phyloP scores from a whole-genome alignment of 371 early-diverging fungal genomes.

The Lichtheimia corymbifera region DNA sequence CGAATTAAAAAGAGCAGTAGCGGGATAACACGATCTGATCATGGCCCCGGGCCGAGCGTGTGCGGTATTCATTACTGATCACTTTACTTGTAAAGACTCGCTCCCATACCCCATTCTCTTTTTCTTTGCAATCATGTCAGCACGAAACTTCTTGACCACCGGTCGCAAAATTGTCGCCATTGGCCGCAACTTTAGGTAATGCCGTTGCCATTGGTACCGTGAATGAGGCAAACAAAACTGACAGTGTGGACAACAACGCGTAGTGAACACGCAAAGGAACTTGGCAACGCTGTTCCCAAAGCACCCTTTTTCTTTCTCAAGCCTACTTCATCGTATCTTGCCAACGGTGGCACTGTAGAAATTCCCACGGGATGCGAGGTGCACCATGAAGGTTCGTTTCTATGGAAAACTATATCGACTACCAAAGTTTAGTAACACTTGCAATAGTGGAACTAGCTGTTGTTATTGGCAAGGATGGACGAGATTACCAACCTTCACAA shows the following conservation, averaged over 20 bases:
- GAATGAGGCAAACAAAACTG: not conserved
- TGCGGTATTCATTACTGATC: too few relatives aligned
- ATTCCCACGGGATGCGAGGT: constrained; percentile 80
- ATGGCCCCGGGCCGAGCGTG: too few relatives aligned
- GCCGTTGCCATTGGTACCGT: not conserved
- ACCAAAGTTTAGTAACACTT: not conserved
- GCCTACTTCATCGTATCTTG: constrained; percentile 86
- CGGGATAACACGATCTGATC: too few relatives aligned
- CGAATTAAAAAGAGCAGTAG: too few relatives aligned
- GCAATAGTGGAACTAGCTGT: constrained; percentile 85
- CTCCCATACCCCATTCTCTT: not conserved
- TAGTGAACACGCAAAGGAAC: constrained; percentile 90
- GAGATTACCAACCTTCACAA: constrained; percentile 67
- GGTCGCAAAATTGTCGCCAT: constrained; percentile 92
- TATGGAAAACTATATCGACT: not conserved
- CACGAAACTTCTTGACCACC: constrained; percentile 56
- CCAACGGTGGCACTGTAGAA: constrained; percentile 73
- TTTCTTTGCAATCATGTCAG: constrained; percentile 31
- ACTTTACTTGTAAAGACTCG: too few relatives aligned
- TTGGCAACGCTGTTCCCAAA: constrained; percentile 88
- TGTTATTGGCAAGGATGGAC: constrained; percentile 84
- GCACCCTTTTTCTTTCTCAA: constrained; percentile 93
- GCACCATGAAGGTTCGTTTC: constrained; percentile 80
- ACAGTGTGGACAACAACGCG: too few relatives aligned
- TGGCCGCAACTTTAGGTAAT: constrained; percentile 79